These are phyloP conservation scores for Alectoria sarmentosa DNA, from an alignment of 495 filamentous ascomycete species.

Conservation along the genomic window DNA sequence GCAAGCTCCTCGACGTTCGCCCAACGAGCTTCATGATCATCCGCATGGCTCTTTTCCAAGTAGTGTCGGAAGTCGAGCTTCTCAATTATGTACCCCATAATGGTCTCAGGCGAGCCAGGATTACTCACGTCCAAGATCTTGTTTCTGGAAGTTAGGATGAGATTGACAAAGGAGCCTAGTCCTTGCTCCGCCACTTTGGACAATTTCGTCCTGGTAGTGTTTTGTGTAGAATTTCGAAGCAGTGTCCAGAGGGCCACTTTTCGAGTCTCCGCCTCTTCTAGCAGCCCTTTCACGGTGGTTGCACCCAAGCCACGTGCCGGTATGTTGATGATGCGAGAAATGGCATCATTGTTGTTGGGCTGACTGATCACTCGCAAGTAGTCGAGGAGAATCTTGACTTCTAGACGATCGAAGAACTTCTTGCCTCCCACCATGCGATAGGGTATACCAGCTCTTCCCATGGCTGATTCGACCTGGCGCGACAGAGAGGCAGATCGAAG, in stretches of 20 bases:
- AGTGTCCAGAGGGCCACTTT: slow-evolving; percentile 66
- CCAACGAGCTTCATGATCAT: slow-evolving; percentile 80
- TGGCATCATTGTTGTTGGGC: slow-evolving; percentile 80
- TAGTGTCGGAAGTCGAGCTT: slow-evolving; percentile 68
- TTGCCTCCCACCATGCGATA: slow-evolving; percentile 94
- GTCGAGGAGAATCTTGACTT: slow-evolving; percentile 84
- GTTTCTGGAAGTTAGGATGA: slow-evolving; percentile 54
- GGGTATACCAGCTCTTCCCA: slow-evolving; percentile 79
- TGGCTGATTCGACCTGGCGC: slow-evolving; percentile 70
- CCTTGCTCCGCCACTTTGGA: slow-evolving; percentile 59
- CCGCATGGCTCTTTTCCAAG: slow-evolving; percentile 58
- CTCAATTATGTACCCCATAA: slow-evolving; percentile 67
- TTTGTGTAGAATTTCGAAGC: slow-evolving; percentile 59
- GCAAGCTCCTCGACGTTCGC: slow-evolving; percentile 88
- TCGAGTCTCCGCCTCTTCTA: slow-evolving; percentile 64
- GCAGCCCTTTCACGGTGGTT: slow-evolving; percentile 59
- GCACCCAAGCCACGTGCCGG: slow-evolving; percentile 80
- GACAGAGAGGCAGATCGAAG: slow-evolving; percentile 81
- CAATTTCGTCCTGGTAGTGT: slow-evolving; percentile 59
- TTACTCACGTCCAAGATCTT: slow-evolving; percentile 47
- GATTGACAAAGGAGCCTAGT: slow-evolving; percentile 50
- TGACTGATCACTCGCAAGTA: slow-evolving; percentile 84
- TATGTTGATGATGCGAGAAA: slow-evolving; percentile 78
- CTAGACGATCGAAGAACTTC: slow-evolving; percentile 85
- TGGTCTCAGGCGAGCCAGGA: slow-evolving; percentile 52